These are phyloP conservation scores for Furcasterigmium sp. DNA, from an alignment of 2,329 filamentous ascomycete species.

Conservation along the genomic window DNA sequence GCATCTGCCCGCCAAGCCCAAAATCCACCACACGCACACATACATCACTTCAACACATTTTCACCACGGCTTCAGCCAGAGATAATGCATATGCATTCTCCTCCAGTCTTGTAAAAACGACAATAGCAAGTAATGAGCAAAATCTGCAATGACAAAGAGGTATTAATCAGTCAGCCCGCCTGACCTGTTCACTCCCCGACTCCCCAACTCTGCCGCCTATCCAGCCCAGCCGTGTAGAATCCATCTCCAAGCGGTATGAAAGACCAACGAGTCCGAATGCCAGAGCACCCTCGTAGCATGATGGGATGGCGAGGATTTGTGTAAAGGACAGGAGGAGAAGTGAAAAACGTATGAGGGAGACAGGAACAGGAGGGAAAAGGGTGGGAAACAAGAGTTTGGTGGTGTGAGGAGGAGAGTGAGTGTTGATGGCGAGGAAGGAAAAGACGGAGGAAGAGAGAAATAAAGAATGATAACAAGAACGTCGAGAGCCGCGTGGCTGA, in stretches of 20 bases:
- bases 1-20: too few relatives aligned
- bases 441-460: slow-evolving; percentile 4
- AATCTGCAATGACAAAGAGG: neutral
- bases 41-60: too few relatives aligned
- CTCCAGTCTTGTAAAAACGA: neutral
- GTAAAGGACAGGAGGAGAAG: slow-evolving; percentile 2
- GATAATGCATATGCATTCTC: neutral
- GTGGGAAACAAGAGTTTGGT: neutral
- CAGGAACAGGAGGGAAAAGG: slow-evolving; percentile 1
- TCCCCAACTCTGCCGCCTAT: slow-evolving; percentile 15
- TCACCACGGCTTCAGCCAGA: too few relatives aligned
- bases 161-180: slow-evolving; percentile 8
- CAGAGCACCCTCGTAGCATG: slow-evolving; percentile 1
- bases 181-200: slow-evolving; percentile 14
- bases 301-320: slow-evolving; percentile 1
- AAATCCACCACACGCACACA: too few relatives aligned
- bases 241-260: slow-evolving; percentile 7
- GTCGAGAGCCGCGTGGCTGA: slow-evolving; percentile 1
- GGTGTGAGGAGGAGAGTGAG: neutral
- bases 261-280: slow-evolving; percentile 6
- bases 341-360: neutral
- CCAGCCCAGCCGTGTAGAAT: slow-evolving; percentile 9
- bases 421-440: neutral
- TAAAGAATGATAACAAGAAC: slow-evolving; percentile 3
- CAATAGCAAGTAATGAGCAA: neutral